Evolutionary conservation across 331 rosid species (phyloP), one percentile per base, ranked within the genome.

Genomic region (Quercus phellos): DNA sequence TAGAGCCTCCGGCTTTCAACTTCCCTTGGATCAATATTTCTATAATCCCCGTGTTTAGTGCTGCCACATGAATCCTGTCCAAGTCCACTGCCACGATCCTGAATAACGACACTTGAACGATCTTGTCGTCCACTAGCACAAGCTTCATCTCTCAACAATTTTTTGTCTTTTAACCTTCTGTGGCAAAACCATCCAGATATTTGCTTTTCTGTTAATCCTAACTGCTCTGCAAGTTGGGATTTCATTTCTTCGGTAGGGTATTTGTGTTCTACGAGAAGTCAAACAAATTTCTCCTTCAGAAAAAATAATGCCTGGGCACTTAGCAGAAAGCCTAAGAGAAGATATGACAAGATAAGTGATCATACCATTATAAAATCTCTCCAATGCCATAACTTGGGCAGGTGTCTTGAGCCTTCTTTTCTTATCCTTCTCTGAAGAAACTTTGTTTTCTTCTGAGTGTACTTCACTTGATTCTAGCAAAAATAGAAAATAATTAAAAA

Each of bases 121-220:
- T 94, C 99, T 81, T 89, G 99, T 24, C 99, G 90, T 46, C 89
- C 93, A 83, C 83, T 94, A 59, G 86, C 85, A 79, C 42, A 70
- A 3, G 90, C 80, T 77, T 92, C 99, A 60, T 87, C 93, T 78
- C 82, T 85, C 72, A 69, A 77, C 86, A 87, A 73, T 82, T 90
- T 84, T 87, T 93, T 95, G 81, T 95, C 99, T 79, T 95, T 95
- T 81, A 95, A 85, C 80, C 99, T 85, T 86, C 99, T 90, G 87
- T 95, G 99, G 87, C 99, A 95, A 87, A 95, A 92, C 99, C 99
- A 95, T 80, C 99, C 99, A 78, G 99, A 92, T 69, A 95, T 81
- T 88, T 95, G 99, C 85, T 95, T 92, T 86, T 91, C 98, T 67
- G 99, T 88, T 89, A 95, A 81, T 51, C 87, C 90, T 82, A 92